Evolutionary conservation across 176 grass and related monocot genomes (phyloP).

Genomic region (Paspalum vaginatum): DNA sequence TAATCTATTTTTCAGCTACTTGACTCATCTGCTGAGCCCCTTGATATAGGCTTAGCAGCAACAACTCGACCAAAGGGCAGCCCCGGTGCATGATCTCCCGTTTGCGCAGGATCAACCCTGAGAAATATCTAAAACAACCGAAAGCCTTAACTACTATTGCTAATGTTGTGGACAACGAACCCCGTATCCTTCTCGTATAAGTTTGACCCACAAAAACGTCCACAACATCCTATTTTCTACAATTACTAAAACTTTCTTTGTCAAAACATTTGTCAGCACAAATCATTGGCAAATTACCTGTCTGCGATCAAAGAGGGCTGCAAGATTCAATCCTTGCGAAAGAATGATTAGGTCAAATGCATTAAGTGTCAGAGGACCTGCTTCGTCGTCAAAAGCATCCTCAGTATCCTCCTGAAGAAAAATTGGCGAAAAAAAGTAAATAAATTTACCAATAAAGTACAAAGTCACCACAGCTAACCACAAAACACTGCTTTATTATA

Average conservation of each 20-base stretch:
- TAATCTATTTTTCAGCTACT: no score
- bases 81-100: no score
- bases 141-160: no score
- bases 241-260: neutral
- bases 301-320: conserved; percentile 84
- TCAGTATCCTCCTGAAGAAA: conserved; percentile 58
- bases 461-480: conserved; percentile 20
- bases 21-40: no score
- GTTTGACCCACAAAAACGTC: no score
- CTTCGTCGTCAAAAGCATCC: conserved; percentile 62
- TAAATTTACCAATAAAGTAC: neutral
- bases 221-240: no score
- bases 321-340: conserved; percentile 86
- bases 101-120: no score
- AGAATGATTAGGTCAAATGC: conserved; percentile 98
- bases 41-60: no score
- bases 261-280: conserved; percentile 14
- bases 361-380: conserved; percentile 87
- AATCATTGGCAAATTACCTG: conserved; percentile 55
- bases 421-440: conserved; percentile 24
- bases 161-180: no score
- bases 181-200: no score
- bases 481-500: neutral
- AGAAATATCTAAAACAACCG: no score
- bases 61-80: no score